Evolutionary conservation across 306 rosid genomes (phyloP).

Genomic region (Prinsepia uniflora): DNA sequence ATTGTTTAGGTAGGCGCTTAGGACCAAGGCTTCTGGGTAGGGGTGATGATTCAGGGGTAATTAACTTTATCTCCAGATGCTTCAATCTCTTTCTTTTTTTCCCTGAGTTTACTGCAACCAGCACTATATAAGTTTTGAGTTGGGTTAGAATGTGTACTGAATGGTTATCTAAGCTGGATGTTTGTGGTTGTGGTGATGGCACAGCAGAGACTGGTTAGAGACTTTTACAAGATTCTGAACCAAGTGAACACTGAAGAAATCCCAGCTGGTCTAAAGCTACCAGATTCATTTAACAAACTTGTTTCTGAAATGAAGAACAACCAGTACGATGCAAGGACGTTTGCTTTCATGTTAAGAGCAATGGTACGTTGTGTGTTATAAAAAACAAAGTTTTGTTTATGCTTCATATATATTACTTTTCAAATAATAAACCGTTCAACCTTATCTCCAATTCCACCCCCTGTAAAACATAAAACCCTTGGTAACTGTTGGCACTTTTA

Average conservation of each 20-base stretch:
- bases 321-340: constrained; percentile 80
- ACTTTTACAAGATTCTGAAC: constrained; percentile 76
- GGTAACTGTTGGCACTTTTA: constrained; percentile 6
- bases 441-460: too few relatives aligned
- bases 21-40: constrained; percentile 97
- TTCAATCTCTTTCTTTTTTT: constrained; percentile 3
- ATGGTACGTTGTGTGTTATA: constrained; percentile 55
- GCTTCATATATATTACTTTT: background rate
- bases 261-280: constrained; percentile 70
- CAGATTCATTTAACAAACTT: constrained; percentile 76
- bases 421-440: too few relatives aligned
- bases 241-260: constrained; percentile 81
- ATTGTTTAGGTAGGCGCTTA: constrained; percentile 96
- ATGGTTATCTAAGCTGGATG: constrained; percentile 26
- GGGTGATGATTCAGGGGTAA: constrained; percentile 97
- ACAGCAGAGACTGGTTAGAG: constrained; percentile 79
- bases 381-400: background rate
- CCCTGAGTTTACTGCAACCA: background rate
- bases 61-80: constrained; percentile 17
- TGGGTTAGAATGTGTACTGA: constrained; percentile 11
- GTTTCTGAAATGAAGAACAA: constrained; percentile 81
- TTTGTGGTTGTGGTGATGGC: constrained; percentile 32
- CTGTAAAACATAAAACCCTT: background rate
- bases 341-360: constrained; percentile 78
- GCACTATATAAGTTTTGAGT: background rate